phyloP scores from a whole-genome alignment of 2,329 filamentous ascomycete species.

The Epichloe sylvatica region DNA sequence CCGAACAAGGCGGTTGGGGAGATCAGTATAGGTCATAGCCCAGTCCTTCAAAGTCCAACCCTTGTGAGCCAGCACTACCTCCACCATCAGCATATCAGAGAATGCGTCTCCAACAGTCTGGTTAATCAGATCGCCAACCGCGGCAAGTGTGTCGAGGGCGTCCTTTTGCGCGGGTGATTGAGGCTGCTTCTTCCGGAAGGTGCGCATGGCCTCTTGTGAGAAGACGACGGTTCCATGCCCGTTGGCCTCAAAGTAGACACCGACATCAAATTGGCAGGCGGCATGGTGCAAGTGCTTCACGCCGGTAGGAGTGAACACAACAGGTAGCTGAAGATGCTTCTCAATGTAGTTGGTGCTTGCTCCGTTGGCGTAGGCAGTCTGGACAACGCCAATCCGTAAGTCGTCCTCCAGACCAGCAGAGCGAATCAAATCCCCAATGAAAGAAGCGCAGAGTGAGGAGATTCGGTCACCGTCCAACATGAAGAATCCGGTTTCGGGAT shows the following conservation, averaged over 20 bases:
- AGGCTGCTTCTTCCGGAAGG: conserved; percentile 66
- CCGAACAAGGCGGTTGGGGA: conserved; percentile 88
- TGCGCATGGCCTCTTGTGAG: conserved; percentile 65
- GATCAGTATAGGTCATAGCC: conserved; percentile 82
- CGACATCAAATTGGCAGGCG: conserved; percentile 87
- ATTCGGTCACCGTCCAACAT: conserved; percentile 96
- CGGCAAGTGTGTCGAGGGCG: conserved; percentile 70
- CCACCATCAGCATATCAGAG: conserved; percentile 89
- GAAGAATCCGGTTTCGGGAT: conserved; percentile 69
- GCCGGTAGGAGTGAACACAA: conserved; percentile 86
- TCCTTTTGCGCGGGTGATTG: conserved; percentile 87
- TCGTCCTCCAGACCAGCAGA: conserved; percentile 66
- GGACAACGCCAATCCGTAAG: conserved; percentile 83
- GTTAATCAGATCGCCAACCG: conserved; percentile 85
- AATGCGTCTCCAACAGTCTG: conserved; percentile 94
- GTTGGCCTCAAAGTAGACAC: conserved; percentile 97
- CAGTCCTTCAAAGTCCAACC: conserved; percentile 81
- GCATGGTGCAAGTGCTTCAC: conserved; percentile 97
- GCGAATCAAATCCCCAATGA: conserved; percentile 77
- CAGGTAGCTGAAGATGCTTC: conserved; percentile 74
- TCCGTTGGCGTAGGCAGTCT: conserved; percentile 96
- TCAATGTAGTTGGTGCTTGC: conserved; percentile 85
- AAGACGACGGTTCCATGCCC: conserved; percentile 95
- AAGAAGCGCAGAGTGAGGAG: conserved; percentile 82
- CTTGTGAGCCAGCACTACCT: conserved; percentile 93